These are phyloP conservation scores for Ustilago curta DNA, from an alignment of 1,284 basidiomycete species.

Conservation along the genomic window DNA sequence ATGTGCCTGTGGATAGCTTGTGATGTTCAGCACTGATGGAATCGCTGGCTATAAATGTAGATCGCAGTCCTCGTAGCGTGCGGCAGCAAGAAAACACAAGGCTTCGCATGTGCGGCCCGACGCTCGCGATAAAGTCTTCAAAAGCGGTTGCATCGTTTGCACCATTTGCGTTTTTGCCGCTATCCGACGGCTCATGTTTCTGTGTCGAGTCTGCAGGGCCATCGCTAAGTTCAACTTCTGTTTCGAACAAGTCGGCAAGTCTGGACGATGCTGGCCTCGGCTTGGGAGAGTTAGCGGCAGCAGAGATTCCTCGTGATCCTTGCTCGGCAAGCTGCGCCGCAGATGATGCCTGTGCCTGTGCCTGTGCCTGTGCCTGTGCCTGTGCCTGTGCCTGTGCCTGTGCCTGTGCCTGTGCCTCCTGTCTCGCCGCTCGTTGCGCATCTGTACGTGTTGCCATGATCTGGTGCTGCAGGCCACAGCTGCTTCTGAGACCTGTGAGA, in stretches of 20 bases:
- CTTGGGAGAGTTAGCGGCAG: not conserved
- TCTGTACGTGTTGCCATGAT: conserved; percentile 53
- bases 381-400: not conserved
- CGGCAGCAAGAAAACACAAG: conserved; percentile 58
- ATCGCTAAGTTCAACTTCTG: conserved; percentile 5
- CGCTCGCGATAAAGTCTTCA: conserved; percentile 54
- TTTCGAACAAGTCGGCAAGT: conserved; percentile 28
- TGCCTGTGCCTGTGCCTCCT: conserved; percentile 5
- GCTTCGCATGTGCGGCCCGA: conserved; percentile 67
- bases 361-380: not conserved
- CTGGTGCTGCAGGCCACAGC: conserved; percentile 62
- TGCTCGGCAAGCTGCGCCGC: not conserved
- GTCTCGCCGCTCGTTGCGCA: conserved; percentile 20
- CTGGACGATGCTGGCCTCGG: conserved; percentile 21
- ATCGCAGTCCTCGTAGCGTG: conserved; percentile 45
- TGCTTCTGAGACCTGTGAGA: conserved; percentile 59
- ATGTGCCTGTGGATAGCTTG: conserved; percentile 6
- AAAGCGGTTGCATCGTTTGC: conserved; percentile 41
- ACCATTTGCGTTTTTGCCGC: not conserved
- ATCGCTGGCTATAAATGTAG: conserved; percentile 46
- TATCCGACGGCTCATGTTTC: not conserved
- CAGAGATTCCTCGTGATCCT: not conserved
- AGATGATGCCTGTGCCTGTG: not conserved
- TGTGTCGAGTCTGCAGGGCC: not conserved
- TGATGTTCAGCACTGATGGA: conserved; percentile 11